These are phyloP conservation scores for Cyphellophora attinorum DNA, from an alignment of 2,329 filamentous ascomycete species.

Conservation along the genomic window DNA sequence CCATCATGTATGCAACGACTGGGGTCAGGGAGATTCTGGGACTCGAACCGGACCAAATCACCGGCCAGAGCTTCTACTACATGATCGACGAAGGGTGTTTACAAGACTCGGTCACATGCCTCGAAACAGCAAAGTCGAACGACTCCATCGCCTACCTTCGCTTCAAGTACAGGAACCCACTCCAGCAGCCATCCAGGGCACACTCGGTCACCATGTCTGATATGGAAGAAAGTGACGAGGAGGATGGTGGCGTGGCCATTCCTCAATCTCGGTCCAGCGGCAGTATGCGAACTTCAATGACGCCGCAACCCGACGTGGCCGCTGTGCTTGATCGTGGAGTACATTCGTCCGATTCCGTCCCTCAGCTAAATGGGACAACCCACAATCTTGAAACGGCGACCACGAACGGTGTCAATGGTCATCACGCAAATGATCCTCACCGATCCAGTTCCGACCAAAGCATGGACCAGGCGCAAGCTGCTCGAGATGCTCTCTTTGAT, in stretches of 20 bases:
- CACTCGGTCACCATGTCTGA: conserved; percentile 31
- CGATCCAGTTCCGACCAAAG: conserved; percentile 32
- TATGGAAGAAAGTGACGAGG: conserved; percentile 40
- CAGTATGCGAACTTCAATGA: neutral
- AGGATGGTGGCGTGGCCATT: conserved; percentile 21
- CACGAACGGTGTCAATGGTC: neutral
- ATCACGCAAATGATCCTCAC: conserved; percentile 1
- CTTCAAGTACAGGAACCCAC: conserved; percentile 73
- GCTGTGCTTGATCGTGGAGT: neutral
- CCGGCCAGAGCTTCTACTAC: conserved; percentile 75
- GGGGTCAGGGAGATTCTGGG: conserved; percentile 68
- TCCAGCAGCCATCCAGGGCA: conserved; percentile 44
- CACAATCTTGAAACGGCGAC: conserved; percentile 7
- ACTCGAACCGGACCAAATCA: conserved; percentile 57
- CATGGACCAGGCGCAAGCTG: conserved; percentile 26
- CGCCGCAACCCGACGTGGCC: neutral
- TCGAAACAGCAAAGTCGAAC: conserved; percentile 81
- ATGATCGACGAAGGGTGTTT: conserved; percentile 73
- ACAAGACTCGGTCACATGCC: conserved; percentile 63
- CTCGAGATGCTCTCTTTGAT: conserved; percentile 36
- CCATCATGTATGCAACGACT: conserved; percentile 78
- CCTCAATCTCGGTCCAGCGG: neutral
- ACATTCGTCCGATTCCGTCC: neutral
- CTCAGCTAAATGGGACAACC: conserved; percentile 14
- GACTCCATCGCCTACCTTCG: conserved; percentile 85